Percentiles rank a stretch among this genome's conserved stretches.
Evolutionary conservation across 129 eudicot species (phyloP).

Genomic region (Saussurea involucrata): DNA sequence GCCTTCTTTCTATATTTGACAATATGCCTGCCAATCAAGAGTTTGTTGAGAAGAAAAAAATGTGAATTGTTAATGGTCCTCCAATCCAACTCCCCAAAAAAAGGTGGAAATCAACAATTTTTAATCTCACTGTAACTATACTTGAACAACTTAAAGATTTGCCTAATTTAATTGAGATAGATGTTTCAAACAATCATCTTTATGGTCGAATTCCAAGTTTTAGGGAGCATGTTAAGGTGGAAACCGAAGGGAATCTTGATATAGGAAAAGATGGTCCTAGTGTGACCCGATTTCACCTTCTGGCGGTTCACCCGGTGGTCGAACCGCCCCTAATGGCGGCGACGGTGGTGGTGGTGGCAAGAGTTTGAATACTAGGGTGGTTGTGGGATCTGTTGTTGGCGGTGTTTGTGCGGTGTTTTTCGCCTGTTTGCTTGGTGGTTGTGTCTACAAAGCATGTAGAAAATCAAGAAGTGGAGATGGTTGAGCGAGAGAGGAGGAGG

Average conservation of each 20-base stretch:
- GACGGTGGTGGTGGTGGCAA: slow-evolving; percentile 12
- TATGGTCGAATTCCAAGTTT: slow-evolving; percentile 61
- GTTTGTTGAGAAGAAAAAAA: slow-evolving; percentile 2
- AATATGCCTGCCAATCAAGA: slow-evolving; percentile 1
- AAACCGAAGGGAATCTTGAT: slow-evolving; percentile 46
- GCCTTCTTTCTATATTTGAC: neutral
- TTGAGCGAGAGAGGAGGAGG: too few species aligned
- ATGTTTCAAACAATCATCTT: slow-evolving; percentile 62
- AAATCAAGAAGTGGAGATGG: too few species aligned
- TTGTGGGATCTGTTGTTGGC: slow-evolving; percentile 66
- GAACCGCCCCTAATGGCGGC: slow-evolving; percentile 3
- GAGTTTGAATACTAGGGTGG: slow-evolving; percentile 39
- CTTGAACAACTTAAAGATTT: slow-evolving; percentile 55
- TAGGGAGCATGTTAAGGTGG: slow-evolving; percentile 34
- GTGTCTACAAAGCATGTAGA: slow-evolving; percentile 41
- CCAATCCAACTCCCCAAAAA: neutral
- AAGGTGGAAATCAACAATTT: slow-evolving; percentile 5
- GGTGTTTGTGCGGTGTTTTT: slow-evolving; percentile 43
- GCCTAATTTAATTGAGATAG: slow-evolving; percentile 45
- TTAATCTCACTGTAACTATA: slow-evolving; percentile 58
- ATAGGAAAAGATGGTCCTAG: slow-evolving; percentile 57
- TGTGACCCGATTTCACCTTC: slow-evolving; percentile 37
- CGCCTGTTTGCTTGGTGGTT: slow-evolving; percentile 47
- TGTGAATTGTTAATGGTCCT: neutral
- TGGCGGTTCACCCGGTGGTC: slow-evolving; percentile 24